phyloP scores from a whole-genome alignment of 257 asterid species.

The Plectranthus barbatus region DNA sequence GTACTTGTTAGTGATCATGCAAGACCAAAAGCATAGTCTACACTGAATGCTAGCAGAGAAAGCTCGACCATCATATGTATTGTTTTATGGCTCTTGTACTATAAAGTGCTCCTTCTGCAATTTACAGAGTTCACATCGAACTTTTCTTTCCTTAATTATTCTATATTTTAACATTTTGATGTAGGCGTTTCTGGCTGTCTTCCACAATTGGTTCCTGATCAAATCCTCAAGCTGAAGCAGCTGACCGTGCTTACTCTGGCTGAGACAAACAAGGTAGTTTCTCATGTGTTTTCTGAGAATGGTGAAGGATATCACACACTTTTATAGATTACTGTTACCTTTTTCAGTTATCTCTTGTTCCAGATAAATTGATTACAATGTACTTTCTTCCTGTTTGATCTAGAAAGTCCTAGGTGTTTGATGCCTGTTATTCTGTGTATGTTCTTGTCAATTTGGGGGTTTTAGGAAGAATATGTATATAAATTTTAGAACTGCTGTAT shows the following conservation, averaged over 20 bases:
- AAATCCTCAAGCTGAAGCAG: slow-evolving; percentile 82
- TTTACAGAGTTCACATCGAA: background rate
- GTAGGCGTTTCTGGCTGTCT: slow-evolving; percentile 47
- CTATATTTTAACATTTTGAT: slow-evolving; percentile 10
- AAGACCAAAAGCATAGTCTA: background rate
- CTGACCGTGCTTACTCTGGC: slow-evolving; percentile 88
- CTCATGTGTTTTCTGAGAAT: background rate
- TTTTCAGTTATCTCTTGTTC: background rate
- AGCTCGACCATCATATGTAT: background rate
- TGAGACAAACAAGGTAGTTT: slow-evolving; percentile 69
- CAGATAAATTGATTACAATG: background rate
- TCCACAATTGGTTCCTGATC: slow-evolving; percentile 66
- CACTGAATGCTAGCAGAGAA: background rate
- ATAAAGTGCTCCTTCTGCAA: background rate
- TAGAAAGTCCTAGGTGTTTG: slow-evolving; percentile 1
- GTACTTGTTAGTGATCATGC: too few species aligned
- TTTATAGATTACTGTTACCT: background rate
- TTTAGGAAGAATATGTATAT: background rate
- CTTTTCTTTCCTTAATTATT: background rate
- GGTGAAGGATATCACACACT: background rate
- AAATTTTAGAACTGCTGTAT: background rate
- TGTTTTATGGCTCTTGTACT: slow-evolving; percentile 6
- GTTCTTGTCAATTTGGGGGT: background rate
- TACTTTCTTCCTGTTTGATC: background rate
- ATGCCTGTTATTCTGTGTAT: background rate